Evolutionary conservation across 2,329 filamentous ascomycete species (phyloP).

Genomic region (Aureobasidium sp.): DNA sequence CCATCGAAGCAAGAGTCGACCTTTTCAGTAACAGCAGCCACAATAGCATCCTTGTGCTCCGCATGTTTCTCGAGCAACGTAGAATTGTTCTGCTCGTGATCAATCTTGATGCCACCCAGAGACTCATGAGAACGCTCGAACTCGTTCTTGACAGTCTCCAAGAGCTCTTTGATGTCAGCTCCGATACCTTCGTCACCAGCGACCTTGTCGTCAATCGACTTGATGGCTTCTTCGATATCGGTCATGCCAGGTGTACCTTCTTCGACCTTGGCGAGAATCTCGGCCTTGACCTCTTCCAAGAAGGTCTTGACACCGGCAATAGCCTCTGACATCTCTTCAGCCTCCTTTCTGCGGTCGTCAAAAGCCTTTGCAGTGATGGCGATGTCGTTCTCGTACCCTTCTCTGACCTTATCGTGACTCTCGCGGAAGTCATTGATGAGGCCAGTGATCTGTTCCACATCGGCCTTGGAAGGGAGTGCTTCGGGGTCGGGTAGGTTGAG

Average conservation of each 20-base stretch:
- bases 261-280: conserved; percentile 67
- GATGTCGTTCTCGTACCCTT: conserved; percentile 64
- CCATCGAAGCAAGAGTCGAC: conserved; percentile 73
- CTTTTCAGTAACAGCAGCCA: conserved; percentile 46
- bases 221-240: conserved; percentile 50
- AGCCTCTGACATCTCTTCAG: conserved; percentile 66
- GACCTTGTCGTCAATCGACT: conserved; percentile 62
- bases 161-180: conserved; percentile 49
- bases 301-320: conserved; percentile 71
- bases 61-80: conserved; percentile 51
- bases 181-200: conserved; percentile 36
- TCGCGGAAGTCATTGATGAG: conserved; percentile 44
- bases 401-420: conserved; percentile 58
- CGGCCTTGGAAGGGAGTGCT: conserved; percentile 64
- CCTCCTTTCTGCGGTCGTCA: conserved; percentile 77
- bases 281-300: conserved; percentile 68
- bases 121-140: conserved; percentile 79
- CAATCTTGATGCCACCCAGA: conserved; percentile 73
- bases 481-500: conserved; percentile 64
- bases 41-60: conserved; percentile 47
- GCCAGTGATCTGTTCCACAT: conserved; percentile 56
- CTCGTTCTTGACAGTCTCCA: conserved; percentile 69
- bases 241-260: conserved; percentile 62
- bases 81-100: conserved; percentile 55
- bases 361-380: conserved; percentile 70